A percentile compares a stretch with the other conserved stretches of the same genome.
Evolutionary conservation across 2,329 filamentous ascomycete species (phyloP).

Genomic region (Lachnellula arida): DNA sequence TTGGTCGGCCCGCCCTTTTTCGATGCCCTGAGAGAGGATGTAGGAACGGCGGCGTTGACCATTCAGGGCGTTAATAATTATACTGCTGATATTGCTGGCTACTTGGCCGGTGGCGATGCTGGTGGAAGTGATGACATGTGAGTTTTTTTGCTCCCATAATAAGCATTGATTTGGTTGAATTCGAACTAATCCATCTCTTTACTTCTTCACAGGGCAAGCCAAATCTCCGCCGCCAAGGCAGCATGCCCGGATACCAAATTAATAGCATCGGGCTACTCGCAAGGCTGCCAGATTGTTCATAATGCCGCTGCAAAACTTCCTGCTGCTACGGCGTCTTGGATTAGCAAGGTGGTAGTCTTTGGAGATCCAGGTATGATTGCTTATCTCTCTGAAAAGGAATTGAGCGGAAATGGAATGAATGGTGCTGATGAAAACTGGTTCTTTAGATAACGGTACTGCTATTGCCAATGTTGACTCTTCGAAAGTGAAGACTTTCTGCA

Average conservation of each 20-base stretch:
- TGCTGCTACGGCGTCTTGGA: slow-evolving; percentile 25
- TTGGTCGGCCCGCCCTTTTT: slow-evolving; percentile 32
- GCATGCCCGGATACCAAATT: slow-evolving; percentile 37
- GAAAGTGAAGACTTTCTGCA: slow-evolving; percentile 42
- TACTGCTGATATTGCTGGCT: slow-evolving; percentile 28
- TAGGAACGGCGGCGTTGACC: slow-evolving; percentile 19
- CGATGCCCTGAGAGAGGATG: slow-evolving; percentile 19
- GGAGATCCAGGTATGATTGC: slow-evolving; percentile 37
- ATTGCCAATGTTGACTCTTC: slow-evolving; percentile 22
- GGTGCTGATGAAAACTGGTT: too few relatives aligned
- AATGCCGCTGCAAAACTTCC: slow-evolving; percentile 34
- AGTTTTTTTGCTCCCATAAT: not conserved
- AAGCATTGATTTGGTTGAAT: not conserved
- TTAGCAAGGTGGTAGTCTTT: slow-evolving; percentile 39
- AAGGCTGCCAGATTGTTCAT: slow-evolving; percentile 43
- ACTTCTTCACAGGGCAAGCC: slow-evolving; percentile 18
- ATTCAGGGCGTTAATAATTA: slow-evolving; percentile 32
- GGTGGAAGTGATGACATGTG: slow-evolving; percentile 25
- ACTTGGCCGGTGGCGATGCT: slow-evolving; percentile 25
- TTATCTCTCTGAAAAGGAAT: not conserved
- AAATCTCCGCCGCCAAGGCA: slow-evolving; percentile 31
- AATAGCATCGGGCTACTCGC: slow-evolving; percentile 37
- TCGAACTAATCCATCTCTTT: not conserved
- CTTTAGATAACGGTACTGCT: slow-evolving; percentile 18
- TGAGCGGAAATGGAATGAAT: too few relatives aligned